phyloP scores from a whole-genome alignment of 2,329 filamentous ascomycete species.

The Ceratocystis eucalypticola region DNA sequence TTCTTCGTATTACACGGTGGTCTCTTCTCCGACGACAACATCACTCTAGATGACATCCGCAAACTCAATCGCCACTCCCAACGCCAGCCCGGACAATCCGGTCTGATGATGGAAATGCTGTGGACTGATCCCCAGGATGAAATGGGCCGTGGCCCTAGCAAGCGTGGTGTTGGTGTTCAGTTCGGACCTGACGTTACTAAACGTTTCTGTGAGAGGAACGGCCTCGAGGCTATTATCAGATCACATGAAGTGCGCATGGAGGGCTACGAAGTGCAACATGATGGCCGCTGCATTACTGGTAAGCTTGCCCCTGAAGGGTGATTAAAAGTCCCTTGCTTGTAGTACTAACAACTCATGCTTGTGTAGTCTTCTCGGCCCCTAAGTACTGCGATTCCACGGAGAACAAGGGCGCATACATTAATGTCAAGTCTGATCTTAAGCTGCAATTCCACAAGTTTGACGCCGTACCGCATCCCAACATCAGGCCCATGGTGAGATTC shows the following conservation, averaged over 20 bases:
- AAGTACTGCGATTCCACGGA: constrained; percentile 97
- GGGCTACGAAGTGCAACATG: constrained; percentile 96
- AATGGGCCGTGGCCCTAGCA: constrained; percentile 81
- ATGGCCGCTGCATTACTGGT: constrained; percentile 89
- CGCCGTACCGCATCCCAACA: constrained; percentile 87
- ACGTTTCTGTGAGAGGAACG: constrained; percentile 91
- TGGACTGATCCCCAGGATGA: constrained; percentile 92
- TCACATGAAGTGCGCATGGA: constrained; percentile 98
- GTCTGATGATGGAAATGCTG: constrained; percentile 99
- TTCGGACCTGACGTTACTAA: constrained; percentile 96
- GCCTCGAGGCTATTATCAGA: constrained; percentile 84
- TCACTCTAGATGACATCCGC: constrained; percentile 83
- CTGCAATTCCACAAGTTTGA: constrained; percentile 88
- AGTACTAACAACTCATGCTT: constrained; percentile 6
- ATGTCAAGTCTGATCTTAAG: constrained; percentile 83
- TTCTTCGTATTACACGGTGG: constrained; percentile 90
- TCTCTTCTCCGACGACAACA: constrained; percentile 87
- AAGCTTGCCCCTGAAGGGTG: constrained; percentile 25
- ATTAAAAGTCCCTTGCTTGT: background rate
- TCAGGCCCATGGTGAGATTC: constrained; percentile 68
- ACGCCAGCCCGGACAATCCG: constrained; percentile 80
- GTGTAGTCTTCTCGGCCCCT: constrained; percentile 80
- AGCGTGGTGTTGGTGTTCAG: constrained; percentile 89
- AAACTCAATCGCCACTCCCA: constrained; percentile 85
- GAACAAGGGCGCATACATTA: constrained; percentile 98